phyloP scores from a whole-genome alignment of 345 rosid genomes.

The Eucalyptus camaldulensis region DNA sequence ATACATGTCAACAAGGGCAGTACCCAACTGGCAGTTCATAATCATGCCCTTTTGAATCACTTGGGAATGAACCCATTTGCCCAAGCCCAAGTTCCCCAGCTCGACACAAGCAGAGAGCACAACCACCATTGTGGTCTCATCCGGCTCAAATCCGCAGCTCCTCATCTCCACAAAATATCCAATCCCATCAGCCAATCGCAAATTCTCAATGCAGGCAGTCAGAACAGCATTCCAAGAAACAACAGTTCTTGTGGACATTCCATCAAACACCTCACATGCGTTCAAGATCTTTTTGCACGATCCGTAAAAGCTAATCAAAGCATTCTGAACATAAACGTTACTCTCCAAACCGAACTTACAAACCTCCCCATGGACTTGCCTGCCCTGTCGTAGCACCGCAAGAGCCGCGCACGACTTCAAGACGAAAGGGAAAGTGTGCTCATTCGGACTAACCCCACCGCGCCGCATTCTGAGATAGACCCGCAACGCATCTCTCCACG shows the following conservation, averaged over 20 bases:
- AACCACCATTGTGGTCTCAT: slow-evolving; percentile 73
- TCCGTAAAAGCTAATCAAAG: slow-evolving; percentile 59
- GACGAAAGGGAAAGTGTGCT: slow-evolving; percentile 65
- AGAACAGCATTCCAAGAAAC: slow-evolving; percentile 80
- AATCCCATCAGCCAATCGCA: slow-evolving; percentile 21
- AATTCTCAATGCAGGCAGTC: slow-evolving; percentile 42
- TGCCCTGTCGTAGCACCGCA: slow-evolving; percentile 39
- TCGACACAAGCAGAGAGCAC: slow-evolving; percentile 41
- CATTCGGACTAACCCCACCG: slow-evolving; percentile 40
- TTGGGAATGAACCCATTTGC: slow-evolving; percentile 58
- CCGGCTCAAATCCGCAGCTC: slow-evolving; percentile 25
- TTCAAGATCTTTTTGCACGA: slow-evolving; percentile 39
- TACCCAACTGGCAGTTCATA: slow-evolving; percentile 54
- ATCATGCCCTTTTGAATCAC: slow-evolving; percentile 39
- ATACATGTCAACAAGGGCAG: slow-evolving; percentile 81
- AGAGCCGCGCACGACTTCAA: slow-evolving; percentile 48
- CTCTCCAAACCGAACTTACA: slow-evolving; percentile 48
- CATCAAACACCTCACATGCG: slow-evolving; percentile 59
- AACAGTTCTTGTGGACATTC: slow-evolving; percentile 47
- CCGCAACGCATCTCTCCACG: slow-evolving; percentile 40
- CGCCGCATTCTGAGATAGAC: slow-evolving; percentile 48
- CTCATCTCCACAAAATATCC: slow-evolving; percentile 45
- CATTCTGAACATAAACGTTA: slow-evolving; percentile 58
- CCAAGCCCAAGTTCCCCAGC: slow-evolving; percentile 57
- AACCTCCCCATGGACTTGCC: slow-evolving; percentile 54